Percentiles rank a stretch among this genome's conserved stretches.
These are phyloP conservation scores for Cladophialophora chaetospira DNA, from an alignment of 2,329 filamentous ascomycete species.

Conservation along the genomic window DNA sequence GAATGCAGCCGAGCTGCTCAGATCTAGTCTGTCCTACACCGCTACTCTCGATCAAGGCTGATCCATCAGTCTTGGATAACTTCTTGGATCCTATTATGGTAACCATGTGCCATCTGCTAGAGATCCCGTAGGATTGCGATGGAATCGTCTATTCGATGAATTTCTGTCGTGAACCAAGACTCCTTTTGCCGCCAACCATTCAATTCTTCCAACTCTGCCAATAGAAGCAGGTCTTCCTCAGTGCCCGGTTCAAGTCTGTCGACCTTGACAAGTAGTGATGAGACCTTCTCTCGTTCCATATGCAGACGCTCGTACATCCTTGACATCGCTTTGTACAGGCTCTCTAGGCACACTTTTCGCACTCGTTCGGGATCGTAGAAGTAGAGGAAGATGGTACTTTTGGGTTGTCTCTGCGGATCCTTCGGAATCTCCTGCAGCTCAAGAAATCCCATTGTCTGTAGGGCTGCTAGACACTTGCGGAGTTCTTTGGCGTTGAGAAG, in stretches of 20 bases:
- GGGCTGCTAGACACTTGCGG: conserved; percentile 77
- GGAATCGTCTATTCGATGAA: conserved; percentile 79
- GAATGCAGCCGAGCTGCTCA: too few relatives aligned
- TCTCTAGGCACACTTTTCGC: conserved; percentile 70
- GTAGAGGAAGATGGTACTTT: conserved; percentile 86
- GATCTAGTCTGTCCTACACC: too few relatives aligned
- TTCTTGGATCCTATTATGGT: neutral
- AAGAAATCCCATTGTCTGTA: conserved; percentile 83
- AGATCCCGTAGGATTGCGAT: conserved; percentile 82
- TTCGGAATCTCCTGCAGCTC: conserved; percentile 94
- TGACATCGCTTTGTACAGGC: conserved; percentile 87
- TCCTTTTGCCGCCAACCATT: conserved; percentile 64
- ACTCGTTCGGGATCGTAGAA: conserved; percentile 80
- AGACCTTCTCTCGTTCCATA: conserved; percentile 71
- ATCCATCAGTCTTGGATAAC: too few relatives aligned
- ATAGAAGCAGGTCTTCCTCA: conserved; percentile 76
- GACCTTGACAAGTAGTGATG: conserved; percentile 75
- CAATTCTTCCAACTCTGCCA: conserved; percentile 70
- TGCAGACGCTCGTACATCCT: conserved; percentile 78
- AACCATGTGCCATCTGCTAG: conserved; percentile 38
- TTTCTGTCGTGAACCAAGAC: conserved; percentile 74
- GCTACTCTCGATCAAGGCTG: too few relatives aligned
- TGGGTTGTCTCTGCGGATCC: conserved; percentile 78
- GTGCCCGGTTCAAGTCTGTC: conserved; percentile 81
- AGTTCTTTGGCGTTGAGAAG: conserved; percentile 85